Percentiles rank a stretch among this genome's conserved stretches.
Evolutionary conservation across 495 filamentous ascomycete genomes (phyloP).

Genomic region (Penicillium longicatenatum): DNA sequence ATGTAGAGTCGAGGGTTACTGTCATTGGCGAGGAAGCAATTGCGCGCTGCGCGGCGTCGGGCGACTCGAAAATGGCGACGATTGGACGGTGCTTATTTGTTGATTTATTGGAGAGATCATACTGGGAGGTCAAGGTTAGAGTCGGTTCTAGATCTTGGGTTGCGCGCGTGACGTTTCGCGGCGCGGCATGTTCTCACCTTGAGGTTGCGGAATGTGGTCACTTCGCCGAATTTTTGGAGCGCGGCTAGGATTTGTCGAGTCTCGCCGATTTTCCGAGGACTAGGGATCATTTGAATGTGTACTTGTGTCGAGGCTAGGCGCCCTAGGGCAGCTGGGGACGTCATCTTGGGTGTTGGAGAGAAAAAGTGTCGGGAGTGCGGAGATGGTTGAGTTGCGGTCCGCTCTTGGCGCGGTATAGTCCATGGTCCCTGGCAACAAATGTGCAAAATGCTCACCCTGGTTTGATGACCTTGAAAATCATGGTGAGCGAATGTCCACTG

Average conservation of each 20-base stretch:
- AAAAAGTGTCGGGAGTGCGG: conserved; percentile 12
- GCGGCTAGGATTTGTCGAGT: conserved; percentile 69
- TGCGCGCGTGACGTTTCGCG: not conserved
- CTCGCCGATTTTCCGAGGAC: conserved; percentile 65
- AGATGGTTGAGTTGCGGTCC: conserved; percentile 8
- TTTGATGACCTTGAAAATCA: not conserved
- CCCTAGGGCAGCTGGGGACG: conserved; percentile 3
- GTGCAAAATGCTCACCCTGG: too few relatives aligned
- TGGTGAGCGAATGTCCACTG: too few relatives aligned
- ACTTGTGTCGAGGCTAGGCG: conserved; percentile 42
- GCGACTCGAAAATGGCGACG: conserved; percentile 40
- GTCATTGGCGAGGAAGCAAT: conserved; percentile 37
- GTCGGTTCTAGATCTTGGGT: not conserved
- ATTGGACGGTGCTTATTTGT: conserved; percentile 17
- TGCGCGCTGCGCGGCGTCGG: conserved; percentile 35
- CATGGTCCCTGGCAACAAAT: not conserved
- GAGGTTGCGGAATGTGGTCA: conserved; percentile 73
- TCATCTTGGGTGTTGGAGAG: conserved; percentile 13
- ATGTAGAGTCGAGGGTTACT: conserved; percentile 17
- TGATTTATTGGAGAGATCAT: conserved; percentile 20
- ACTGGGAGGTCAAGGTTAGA: conserved; percentile 8
- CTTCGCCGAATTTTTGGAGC: conserved; percentile 73
- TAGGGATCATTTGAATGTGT: conserved; percentile 65
- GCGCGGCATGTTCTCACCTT: conserved; percentile 45
- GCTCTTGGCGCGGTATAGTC: conserved; percentile 13